Percentiles rank a stretch among this genome's conserved stretches.
phyloP scores from a whole-genome alignment of 257 asterid genomes.

The Cordia subcordata region DNA sequence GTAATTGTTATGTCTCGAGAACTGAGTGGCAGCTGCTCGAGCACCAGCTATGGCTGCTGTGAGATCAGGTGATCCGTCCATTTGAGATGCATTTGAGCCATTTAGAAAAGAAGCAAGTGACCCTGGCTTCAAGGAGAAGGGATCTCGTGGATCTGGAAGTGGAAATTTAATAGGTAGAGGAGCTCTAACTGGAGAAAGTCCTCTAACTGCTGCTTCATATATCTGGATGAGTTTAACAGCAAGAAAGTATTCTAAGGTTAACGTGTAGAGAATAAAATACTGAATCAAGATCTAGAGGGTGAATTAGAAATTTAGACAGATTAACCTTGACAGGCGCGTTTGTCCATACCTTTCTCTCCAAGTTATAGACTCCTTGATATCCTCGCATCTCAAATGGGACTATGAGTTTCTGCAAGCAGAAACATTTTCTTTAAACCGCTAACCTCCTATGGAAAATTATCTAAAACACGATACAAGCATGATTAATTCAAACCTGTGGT shows the following conservation, averaged over 20 bases:
- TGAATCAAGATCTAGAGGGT: no score
- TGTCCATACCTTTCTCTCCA: slow-evolving; percentile 66
- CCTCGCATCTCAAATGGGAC: slow-evolving; percentile 98
- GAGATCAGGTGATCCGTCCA: slow-evolving; percentile 45
- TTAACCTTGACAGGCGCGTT: background rate
- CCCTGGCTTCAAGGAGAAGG: slow-evolving; percentile 61
- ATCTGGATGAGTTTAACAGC: slow-evolving; percentile 29
- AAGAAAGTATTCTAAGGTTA: background rate
- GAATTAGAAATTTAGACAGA: background rate
- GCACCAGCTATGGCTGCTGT: slow-evolving; percentile 78
- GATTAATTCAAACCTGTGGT: slow-evolving; percentile 56
- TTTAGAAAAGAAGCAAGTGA: slow-evolving; percentile 37
- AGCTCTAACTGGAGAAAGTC: slow-evolving; percentile 46
- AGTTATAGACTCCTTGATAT: slow-evolving; percentile 81
- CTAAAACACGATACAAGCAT: background rate
- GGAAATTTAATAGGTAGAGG: slow-evolving; percentile 58
- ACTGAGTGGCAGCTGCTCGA: slow-evolving; percentile 75
- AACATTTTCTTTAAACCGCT: background rate
- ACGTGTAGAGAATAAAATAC: background rate
- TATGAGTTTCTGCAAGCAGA: slow-evolving; percentile 59
- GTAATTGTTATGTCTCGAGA: slow-evolving; percentile 30
- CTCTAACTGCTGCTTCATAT: slow-evolving; percentile 70
- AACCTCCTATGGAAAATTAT: background rate
- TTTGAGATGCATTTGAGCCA: slow-evolving; percentile 22
- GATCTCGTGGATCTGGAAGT: slow-evolving; percentile 53